These are phyloP conservation scores for Wickerhamomyces xylosicus DNA, from an alignment of 805 yeast genomes.

Conservation along the genomic window DNA sequence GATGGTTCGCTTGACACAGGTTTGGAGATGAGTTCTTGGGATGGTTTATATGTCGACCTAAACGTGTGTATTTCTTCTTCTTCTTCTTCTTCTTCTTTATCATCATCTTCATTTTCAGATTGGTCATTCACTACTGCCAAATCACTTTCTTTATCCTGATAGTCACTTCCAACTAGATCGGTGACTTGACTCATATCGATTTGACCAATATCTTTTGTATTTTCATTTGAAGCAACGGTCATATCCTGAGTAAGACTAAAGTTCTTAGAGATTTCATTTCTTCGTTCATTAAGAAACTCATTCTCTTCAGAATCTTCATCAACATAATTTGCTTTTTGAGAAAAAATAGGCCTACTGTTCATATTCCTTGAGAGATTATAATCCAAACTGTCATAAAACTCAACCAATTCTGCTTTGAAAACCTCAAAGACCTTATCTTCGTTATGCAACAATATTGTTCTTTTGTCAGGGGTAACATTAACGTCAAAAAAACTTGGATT, in stretches of 20 bases:
- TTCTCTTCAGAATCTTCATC: constrained; percentile 3
- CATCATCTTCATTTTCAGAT: constrained; percentile 4
- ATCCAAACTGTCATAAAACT: constrained; percentile 33
- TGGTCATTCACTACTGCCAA: constrained; percentile 1
- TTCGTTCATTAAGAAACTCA: background rate
- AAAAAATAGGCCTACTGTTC: background rate
- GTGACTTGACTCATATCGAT: background rate
- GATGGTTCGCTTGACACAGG: constrained; percentile 6
- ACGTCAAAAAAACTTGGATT: constrained; percentile 54
- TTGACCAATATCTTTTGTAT: background rate
- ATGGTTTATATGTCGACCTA: background rate
- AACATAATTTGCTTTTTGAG: background rate
- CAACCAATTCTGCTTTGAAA: constrained; percentile 38
- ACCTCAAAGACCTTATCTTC: constrained; percentile 51
- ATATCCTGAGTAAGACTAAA: background rate
- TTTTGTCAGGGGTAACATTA: constrained; percentile 88
- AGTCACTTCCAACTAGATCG: no score
- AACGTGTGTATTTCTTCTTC: background rate
- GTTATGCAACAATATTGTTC: constrained; percentile 56
- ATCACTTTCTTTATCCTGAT: background rate
- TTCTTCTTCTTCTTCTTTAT: constrained; percentile 3
- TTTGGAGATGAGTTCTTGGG: background rate
- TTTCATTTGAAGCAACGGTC: background rate
- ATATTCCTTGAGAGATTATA: constrained; percentile 21
- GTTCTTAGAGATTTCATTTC: background rate